Percentiles rank a stretch among this genome's conserved stretches.
Evolutionary conservation across 169 alveolate species (phyloP).

Genomic region (Perkinsus chesapeaki): DNA sequence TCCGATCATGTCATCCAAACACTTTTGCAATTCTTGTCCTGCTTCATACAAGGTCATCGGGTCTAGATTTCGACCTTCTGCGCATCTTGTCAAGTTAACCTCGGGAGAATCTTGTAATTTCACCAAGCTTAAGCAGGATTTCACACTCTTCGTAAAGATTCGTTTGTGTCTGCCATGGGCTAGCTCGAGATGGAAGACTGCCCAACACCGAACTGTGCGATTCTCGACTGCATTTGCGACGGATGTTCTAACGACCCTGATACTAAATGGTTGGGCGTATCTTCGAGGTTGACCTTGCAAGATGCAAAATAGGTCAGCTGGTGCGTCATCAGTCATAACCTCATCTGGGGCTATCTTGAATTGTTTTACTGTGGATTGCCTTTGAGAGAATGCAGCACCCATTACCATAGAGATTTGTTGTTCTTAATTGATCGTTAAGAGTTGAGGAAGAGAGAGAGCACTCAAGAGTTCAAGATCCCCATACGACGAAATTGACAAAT

Average conservation of each 20-base stretch:
- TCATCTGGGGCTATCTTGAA: background rate
- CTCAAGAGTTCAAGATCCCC: too few relatives aligned
- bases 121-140: background rate
- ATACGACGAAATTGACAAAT: too few relatives aligned
- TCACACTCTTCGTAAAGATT: background rate
- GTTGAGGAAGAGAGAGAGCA: too few relatives aligned
- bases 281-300: background rate
- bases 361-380: background rate
- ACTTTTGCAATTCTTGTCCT: background rate
- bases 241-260: background rate
- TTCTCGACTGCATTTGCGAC: background rate
- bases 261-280: background rate
- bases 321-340: background rate
- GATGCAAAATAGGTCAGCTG: background rate
- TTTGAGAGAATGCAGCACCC: background rate
- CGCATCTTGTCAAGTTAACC: background rate
- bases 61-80: background rate
- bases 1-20: background rate
- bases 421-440: too few relatives aligned
- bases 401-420: too few relatives aligned
- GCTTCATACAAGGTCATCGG: background rate
- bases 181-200: background rate
- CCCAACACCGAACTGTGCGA: background rate
- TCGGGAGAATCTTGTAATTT: background rate
- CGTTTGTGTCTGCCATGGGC: background rate